Base-by-base conservation (phyloP, 1,284 basidiomycete genomes). In the Singerocomus inundabilis region DNA sequence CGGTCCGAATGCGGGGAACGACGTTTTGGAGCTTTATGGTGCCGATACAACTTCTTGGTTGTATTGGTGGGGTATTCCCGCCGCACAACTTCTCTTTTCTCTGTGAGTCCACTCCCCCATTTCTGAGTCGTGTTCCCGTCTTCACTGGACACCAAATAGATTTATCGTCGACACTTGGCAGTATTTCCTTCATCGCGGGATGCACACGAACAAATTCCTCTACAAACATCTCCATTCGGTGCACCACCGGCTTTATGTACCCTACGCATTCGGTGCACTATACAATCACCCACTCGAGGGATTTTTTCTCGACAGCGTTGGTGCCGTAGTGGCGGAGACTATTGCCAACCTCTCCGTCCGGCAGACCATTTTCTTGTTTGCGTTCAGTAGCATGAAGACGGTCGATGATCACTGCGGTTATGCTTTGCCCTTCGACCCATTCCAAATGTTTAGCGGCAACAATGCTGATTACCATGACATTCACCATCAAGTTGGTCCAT, bases 221-320 rank as follows among this genome's bases (percentile, higher is more conserved):
- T 99, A 98, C 76, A 90, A 85, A 59, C 82, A 91, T 53, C 80
- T 98, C 60, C 97, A 99, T 72, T 93, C 92, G 2, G 88, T 90
- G 70, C 97, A 99, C 69, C 97, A 99, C 70, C 81, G 94, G 9
- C 84, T 99, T 12, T 97, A 98, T 69, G 93, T 97, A 9, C 94
- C 97, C 0, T 99, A 98, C 66, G 93, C 96, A 0, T 99, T 91
- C 63, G 97, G 97, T 21, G 91, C 96, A 11, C 78, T 99, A 5
- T 99, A 99, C 79, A 99, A 99, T 70, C 96, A 99, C 66, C 95
- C 95, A 0, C 61, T 99, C 38, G 97, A 99, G 66, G 95, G 95
- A 1, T 86, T 99, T 60, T 58, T 98, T 1, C 79, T 99, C 56
- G 97, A 99, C 70, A 84, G 87, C 3, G 70, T 90, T 26, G 93